Percentiles rank a stretch among this genome's conserved stretches.
phyloP scores from a whole-genome alignment of 352 stramenopile genomes.

The Globisporangium barbulae region DNA sequence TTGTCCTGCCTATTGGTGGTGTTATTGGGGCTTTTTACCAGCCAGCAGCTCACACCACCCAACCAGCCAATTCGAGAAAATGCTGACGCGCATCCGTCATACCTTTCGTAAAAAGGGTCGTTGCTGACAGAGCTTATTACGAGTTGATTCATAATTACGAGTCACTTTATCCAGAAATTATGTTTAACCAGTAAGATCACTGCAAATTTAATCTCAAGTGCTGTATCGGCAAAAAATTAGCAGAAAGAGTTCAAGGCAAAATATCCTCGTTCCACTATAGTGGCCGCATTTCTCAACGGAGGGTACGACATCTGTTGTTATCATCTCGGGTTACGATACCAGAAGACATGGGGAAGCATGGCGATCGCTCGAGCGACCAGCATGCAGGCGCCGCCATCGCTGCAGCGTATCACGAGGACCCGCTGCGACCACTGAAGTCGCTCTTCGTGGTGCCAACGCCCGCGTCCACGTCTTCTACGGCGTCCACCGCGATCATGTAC shows the following conservation, averaged over 20 bases:
- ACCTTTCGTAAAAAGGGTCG: not conserved
- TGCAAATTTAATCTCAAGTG: not conserved
- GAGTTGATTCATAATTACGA: not conserved
- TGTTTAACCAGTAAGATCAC: not conserved
- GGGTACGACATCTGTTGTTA: not conserved
- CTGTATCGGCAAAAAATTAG: not conserved
- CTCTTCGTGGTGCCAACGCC: constrained; percentile 11
- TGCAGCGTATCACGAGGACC: not conserved
- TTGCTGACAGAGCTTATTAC: not conserved
- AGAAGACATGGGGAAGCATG: not conserved
- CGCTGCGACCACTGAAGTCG: constrained; percentile 4
- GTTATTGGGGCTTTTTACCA: not conserved
- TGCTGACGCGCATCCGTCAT: constrained; percentile 1
- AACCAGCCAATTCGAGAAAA: constrained; percentile 2
- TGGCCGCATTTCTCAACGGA: not conserved
- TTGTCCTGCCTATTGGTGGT: not conserved
- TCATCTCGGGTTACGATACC: not conserved
- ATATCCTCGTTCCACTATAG: not conserved
- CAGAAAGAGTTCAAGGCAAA: not conserved
- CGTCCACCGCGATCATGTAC: constrained; percentile 8
- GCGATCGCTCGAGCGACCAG: not conserved
- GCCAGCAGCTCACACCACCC: not conserved
- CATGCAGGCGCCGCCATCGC: not conserved
- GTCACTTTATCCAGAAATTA: not conserved
- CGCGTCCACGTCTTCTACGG: constrained; percentile 10